Evolutionary conservation across 176 grass and related monocot species (phyloP), one percentile per base, ranked within the genome.

Genomic region (Urochloa ruziziensis): DNA sequence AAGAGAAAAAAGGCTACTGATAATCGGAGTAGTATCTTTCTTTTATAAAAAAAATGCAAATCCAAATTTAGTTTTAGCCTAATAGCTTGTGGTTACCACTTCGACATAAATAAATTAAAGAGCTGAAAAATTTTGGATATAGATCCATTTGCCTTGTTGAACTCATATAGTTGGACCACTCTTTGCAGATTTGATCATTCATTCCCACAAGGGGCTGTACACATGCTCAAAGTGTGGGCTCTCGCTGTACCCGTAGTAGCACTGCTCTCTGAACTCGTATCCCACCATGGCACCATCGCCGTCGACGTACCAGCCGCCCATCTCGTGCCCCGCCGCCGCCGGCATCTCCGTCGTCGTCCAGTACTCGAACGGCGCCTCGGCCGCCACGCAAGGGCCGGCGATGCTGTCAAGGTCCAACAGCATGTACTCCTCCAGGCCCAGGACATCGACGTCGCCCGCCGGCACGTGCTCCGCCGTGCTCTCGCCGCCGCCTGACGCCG

Each of bases 121-220:
- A 11, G 64, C 2, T n/a, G 1, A 0, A 61, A 25, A 71, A 39
- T 27, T 25, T 9, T 11, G 18, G 36, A 27, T 61, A 15, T 61
- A 25, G 24, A 40, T 32, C 3, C 5, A 40, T 51, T 29, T 68
- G 10, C 70, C 25, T 10, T 16, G 19, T 49, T 10, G 43, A 78
- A 39, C 27, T 27, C 30, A 48, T n/a, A 84, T 42, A 32, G 1
- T 35, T 37, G 34, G 11, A 67, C 52, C 7, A 23, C 2, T 39
- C 53, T 28, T 43, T 33, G 4, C 47, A 24, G 33, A 67, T 75
- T 81, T 54, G 13, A 63, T 13, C 57, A 51, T 49, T 80, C 84
- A 88, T 86, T 91, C 84, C 92, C 92, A 94, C 46, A 94, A 37
- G 8, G 92, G 88, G 74, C 89, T 86, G 89, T 91, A 89, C 84